phyloP scores from a whole-genome alignment of 768 basidiomycete species.

The Brasilioporus rufonigricans region DNA sequence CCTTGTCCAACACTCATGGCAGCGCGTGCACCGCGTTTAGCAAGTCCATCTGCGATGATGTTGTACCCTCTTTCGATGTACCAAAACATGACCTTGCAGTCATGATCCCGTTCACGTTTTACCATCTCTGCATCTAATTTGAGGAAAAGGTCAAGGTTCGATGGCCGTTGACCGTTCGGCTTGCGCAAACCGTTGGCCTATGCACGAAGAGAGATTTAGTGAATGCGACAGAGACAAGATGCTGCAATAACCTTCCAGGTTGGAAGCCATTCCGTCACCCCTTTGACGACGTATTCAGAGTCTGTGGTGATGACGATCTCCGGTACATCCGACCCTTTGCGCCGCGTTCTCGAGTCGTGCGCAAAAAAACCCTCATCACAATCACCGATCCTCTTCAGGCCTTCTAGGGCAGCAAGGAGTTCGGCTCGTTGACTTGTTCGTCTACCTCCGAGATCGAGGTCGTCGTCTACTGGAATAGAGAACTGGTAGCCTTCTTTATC shows the following conservation, averaged over 20 bases:
- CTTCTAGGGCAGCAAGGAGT: conserved; percentile 29
- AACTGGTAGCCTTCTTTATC: background rate
- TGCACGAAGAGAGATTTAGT: background rate
- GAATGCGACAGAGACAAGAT: background rate
- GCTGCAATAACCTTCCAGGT: conserved; percentile 26
- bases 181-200: background rate
- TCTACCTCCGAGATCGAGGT: conserved; percentile 13
- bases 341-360: background rate
- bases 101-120: background rate
- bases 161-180: background rate
- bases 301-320: conserved; percentile 26
- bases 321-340: background rate
- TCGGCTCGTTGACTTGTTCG: conserved; percentile 34
- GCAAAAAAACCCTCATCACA: conserved; percentile 24
- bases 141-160: conserved; percentile 7
- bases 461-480: conserved; percentile 23
- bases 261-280: conserved; percentile 34
- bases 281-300: conserved; percentile 36
- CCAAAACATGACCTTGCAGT: conserved; percentile 24
- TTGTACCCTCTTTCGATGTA: conserved; percentile 25
- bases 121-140: background rate
- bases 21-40: conserved; percentile 8
- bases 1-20: too few relatives aligned
- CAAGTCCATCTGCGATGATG: conserved; percentile 22
- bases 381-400: conserved; percentile 27